Evolutionary conservation across 1,284 basidiomycete species (phyloP).

Genomic region (Takashimella tepidaria): DNA sequence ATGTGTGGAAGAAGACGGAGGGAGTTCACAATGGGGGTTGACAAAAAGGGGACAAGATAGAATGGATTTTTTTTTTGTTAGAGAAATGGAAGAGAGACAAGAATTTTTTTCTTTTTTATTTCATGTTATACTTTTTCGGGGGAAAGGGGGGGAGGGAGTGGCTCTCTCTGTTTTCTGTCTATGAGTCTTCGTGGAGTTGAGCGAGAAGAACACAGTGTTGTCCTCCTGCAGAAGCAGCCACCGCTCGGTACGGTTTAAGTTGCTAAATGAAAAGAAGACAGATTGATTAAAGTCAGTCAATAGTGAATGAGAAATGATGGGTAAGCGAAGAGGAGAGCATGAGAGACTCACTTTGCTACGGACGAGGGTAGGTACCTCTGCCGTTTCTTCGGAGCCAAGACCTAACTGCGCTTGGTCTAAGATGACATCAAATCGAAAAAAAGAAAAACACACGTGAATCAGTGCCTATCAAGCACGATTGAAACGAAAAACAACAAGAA

Average conservation of each 20-base stretch:
- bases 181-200: slow-evolving; percentile 8
- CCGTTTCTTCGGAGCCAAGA: slow-evolving; percentile 48
- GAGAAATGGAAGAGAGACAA: too few species aligned
- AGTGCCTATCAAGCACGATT: neutral
- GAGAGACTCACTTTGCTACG: slow-evolving; percentile 56
- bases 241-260: slow-evolving; percentile 47
- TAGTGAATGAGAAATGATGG: slow-evolving; percentile 43
- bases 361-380: slow-evolving; percentile 62
- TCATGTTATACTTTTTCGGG: too few species aligned
- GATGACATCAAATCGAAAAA: neutral
- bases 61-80: too few species aligned
- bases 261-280: too few species aligned
- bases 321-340: slow-evolving; percentile 30
- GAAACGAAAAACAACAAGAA: too few species aligned
- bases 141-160: too few species aligned
- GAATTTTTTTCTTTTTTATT: too few species aligned
- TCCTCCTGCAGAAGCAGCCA: slow-evolving; percentile 48
- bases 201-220: slow-evolving; percentile 50
- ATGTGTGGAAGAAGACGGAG: too few species aligned
- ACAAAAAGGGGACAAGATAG: too few species aligned
- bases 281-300: slow-evolving; percentile 10
- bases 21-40: too few species aligned
- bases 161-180: too few species aligned
- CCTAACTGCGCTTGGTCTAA: slow-evolving; percentile 50
- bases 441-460: too few species aligned